Base-by-base conservation (phyloP, 257 asterid genomes). In the Solanum paucissectum region DNA sequence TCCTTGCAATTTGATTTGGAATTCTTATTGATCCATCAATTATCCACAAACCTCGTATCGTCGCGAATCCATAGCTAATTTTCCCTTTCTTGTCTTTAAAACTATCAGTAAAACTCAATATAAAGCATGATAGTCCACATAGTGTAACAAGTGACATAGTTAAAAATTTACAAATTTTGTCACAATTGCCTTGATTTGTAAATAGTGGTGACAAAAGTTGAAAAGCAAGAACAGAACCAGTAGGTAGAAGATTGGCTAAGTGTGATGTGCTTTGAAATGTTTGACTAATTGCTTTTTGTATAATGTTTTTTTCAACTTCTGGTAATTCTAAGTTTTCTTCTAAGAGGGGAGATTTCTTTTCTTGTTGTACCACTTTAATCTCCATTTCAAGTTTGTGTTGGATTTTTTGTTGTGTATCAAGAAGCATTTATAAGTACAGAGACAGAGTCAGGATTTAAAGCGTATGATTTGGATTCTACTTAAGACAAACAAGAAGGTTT, bases 231-330 rank as follows among this genome's bases (percentile, higher is more conserved):
- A 95, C 98, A 0, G 99, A 89, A 34, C 99, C 99, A 4, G 98
- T 97, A 16, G 99, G 98, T 0, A 97, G 90, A 83, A 95, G 98
- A 89, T 96, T 97, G 52, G 98, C 98, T 7, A 97, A 89, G 55
- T 95, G 92, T 18, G 98, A 95, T 21, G 98, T 94, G 95, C 99
- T 95, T 88, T 90, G 90, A 79, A 97, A 95, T 33, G 98, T 95
- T 69, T 94, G 98, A 21, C 96, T 95, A 25, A 95, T 95, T 87
- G 98, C 98, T 91, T 93, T 90, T 85, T 97, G 98, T 87, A 94
- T 89, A 58, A 91, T 91, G 89, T 87, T 95, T 87, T 93, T 91
- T 81, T 94, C 94, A 32, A 93, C 92, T 89, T 94, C 92, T 2
- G 98, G 94, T 11, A 91, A 7, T 18, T 9, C 23, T 77, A 77